Base-by-base conservation (phyloP, 2,329 filamentous ascomycete genomes). In the Thyridium curvatum region DNA sequence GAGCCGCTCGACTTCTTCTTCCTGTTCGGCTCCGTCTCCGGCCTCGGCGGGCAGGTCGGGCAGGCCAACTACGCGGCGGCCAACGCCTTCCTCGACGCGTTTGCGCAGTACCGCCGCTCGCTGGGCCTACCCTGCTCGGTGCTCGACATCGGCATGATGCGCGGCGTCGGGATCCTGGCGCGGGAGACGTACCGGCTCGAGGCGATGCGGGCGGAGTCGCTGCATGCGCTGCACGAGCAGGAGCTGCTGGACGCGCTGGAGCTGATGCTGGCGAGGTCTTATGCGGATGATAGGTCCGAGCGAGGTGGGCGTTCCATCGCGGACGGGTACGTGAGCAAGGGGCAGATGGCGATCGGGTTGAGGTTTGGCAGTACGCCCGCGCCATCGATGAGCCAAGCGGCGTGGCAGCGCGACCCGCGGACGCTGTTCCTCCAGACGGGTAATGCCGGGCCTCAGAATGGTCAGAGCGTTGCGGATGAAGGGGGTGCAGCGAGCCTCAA, bases 11-110 rank as follows among this genome's bases (percentile, higher is more conserved):
- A 42, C 37, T 42, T 42, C 18, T 39, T 42, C 18, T 32, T 42
- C 12, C 40, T 42, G 4, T 42, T 42, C 40, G 39, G 40, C 18
- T 39, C 36, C 9, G 32, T 42, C 6, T 35, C 37, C 12, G 40
- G 40, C 12, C 36, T 42, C 8, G 36, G 40, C 12, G 55, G 50
- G 3, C 43, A 44, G n/a, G 30, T 46, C 4, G 43, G 41, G 2
- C 56, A 60, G 38, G 44, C 50, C 35, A 59, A 57, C 37, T 64
- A 64, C 35, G 43, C 50, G 4, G 54, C 58, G 3, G 59, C 49
- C 18, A 63, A 62, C 41, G 43, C 49, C 16, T 63, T 53, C 45
- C 41, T 58, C 37, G 52, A 59, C 29, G 46, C 48, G 7, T 49
- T 62, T 12, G 54, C 47, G 26, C 47, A 51, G n/a, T 55, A 55